phyloP scores from a whole-genome alignment of 2,329 filamentous ascomycete species.

The Ascochyta clinopodiicola region DNA sequence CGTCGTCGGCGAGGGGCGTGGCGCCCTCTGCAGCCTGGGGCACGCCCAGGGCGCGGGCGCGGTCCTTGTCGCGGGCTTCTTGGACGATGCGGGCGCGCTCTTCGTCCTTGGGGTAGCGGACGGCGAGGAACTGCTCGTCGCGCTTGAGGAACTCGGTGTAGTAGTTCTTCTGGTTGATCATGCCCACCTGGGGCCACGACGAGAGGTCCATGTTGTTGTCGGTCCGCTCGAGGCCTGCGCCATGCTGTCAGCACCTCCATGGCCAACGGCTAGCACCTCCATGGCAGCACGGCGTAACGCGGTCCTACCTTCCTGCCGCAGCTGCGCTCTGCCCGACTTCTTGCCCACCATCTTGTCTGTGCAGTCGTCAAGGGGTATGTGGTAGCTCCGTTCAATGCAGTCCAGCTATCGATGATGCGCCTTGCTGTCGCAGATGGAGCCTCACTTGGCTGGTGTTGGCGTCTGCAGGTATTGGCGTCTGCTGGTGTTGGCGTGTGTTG shows the following conservation, averaged over 20 bases:
- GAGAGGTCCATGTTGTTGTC: conserved; percentile 98
- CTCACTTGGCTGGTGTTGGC: background rate
- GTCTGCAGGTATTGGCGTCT: background rate
- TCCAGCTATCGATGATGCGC: background rate
- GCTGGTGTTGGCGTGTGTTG: background rate
- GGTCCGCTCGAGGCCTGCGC: conserved; percentile 85
- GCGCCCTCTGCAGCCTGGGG: conserved; percentile 48
- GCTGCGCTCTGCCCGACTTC: conserved; percentile 67
- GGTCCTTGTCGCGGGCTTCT: conserved; percentile 84
- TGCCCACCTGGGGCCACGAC: conserved; percentile 87
- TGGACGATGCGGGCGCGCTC: conserved; percentile 83
- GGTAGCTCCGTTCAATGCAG: no score
- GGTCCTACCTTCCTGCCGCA: conserved; percentile 63
- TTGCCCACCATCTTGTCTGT: conserved; percentile 65
- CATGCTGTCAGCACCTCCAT: conserved; percentile 18
- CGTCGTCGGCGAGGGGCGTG: conserved; percentile 37
- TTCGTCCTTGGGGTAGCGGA: conserved; percentile 87
- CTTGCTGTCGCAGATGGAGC: background rate
- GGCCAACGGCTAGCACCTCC: background rate
- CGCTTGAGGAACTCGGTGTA: conserved; percentile 94
- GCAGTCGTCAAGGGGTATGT: background rate
- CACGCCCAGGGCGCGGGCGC: conserved; percentile 78
- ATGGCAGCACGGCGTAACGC: background rate
- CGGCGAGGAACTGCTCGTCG: conserved; percentile 92
- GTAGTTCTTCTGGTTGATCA: conserved; percentile 99